Evolutionary conservation across 768 basidiomycete genomes (phyloP), one percentile per base, ranked within the genome.

Genomic region (Porphyrellus cyaneotinctus): DNA sequence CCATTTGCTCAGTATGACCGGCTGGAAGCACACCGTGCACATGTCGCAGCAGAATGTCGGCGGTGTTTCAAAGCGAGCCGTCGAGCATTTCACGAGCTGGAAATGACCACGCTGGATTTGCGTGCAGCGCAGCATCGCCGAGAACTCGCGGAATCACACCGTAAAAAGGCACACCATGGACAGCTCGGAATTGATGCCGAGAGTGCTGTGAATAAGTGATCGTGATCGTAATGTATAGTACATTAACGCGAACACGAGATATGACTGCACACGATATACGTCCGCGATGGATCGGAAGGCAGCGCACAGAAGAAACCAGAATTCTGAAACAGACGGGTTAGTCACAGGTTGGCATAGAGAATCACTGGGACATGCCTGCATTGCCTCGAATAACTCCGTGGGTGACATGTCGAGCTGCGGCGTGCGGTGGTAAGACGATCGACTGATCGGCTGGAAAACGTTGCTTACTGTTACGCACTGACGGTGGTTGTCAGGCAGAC

Each of bases 221-320:
- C 53, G 53, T 57, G 57, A 64, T 65, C 59, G 55, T 59, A 57
- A 66, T 60, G 51, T 35, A 22, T 53, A 56, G 57, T 54, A 56
- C 58, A 56, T 58, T 46, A 60, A 53, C n/a, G 60, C 37, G 53
- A 53, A 63, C 78, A 75, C 49, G 80, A 80, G 57, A 88, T 69
- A n/a, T 77, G 84, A 61, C 71, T 83, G 69, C 85, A 88, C 58
- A 84, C 79, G 72, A 88, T 85, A 57, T 88, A 72, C 22, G 83
- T 85, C 65, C 74, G 77, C 49, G 71, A 65, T 8, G 84, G 87
- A 62, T 89, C 81, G 63, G 81, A 81, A 14, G 85, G 84, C 42
- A 85, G 66, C 2, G 82, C 77, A 64, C 84, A 88, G 67, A 80
- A 88, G 68, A 88, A 87, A 14, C 83, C 85, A 47, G 78, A 72